Evolutionary conservation across 2,329 filamentous ascomycete genomes (phyloP).

Genomic region (Bipolaris oryzae): DNA sequence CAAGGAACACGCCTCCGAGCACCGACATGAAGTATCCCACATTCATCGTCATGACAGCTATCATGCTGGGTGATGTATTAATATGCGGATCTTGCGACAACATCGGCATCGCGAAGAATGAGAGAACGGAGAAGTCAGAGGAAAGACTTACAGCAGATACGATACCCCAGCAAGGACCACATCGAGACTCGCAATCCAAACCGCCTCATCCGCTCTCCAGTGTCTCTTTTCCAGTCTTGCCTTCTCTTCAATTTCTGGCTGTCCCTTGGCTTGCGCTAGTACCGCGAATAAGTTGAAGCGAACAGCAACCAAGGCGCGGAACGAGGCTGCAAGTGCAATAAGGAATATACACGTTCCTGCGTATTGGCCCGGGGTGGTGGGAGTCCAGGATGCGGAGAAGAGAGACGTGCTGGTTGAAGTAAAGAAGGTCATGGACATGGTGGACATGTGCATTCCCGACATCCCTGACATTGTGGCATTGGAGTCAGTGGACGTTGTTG

Average conservation of each 20-base stretch:
- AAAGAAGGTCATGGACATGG: conserved; percentile 68
- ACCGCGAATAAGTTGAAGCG: conserved; percentile 62
- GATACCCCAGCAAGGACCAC: conserved; percentile 74
- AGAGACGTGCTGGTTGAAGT: conserved; percentile 65
- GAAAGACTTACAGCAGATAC: conserved; percentile 77
- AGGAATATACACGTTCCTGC: conserved; percentile 91
- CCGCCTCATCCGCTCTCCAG: conserved; percentile 79
- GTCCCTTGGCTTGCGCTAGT: conserved; percentile 57
- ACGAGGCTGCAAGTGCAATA: conserved; percentile 71
- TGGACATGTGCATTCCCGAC: conserved; percentile 12
- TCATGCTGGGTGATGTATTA: conserved; percentile 66
- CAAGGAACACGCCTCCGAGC: conserved; percentile 76
- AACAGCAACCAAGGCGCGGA: conserved; percentile 71
- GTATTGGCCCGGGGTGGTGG: conserved; percentile 69
- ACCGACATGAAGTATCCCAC: conserved; percentile 81
- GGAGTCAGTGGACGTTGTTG: conserved; percentile 12
- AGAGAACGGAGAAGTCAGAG: too few relatives aligned
- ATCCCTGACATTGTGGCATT: conserved; percentile 7
- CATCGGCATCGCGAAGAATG: neutral
- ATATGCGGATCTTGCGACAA: neutral
- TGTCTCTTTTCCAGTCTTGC: conserved; percentile 52
- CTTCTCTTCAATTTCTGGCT: conserved; percentile 48
- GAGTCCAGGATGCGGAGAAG: conserved; percentile 74
- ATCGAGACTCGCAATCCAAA: conserved; percentile 72
- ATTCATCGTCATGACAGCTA: conserved; percentile 88